These are phyloP conservation scores for Malus hybrid DNA, from an alignment of 331 rosid species.

Conservation along the genomic window DNA sequence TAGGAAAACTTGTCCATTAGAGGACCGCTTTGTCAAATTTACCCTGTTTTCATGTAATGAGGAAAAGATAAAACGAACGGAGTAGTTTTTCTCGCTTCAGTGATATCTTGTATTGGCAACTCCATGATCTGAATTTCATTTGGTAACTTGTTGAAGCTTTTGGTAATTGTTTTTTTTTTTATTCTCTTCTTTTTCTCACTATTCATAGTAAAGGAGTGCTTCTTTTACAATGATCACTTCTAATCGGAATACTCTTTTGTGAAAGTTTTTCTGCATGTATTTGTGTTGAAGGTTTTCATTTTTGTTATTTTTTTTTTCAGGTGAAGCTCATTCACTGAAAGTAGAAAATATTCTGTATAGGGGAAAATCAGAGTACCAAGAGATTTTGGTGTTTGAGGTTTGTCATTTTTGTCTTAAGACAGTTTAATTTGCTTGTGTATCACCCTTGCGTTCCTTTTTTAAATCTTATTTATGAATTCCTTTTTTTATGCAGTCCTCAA, in stretches of 20 bases:
- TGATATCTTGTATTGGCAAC: neutral
- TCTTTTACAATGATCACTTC: neutral
- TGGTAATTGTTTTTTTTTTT: neutral
- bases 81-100: neutral
- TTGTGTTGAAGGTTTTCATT: constrained; percentile 4
- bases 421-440: constrained; percentile 9
- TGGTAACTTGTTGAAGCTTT: neutral
- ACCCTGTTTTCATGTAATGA: neutral
- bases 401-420: constrained; percentile 22
- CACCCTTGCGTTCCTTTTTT: neutral
- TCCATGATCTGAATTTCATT: neutral
- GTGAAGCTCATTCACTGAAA: constrained; percentile 86
- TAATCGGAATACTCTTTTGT: too few species aligned
- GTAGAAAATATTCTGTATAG: constrained; percentile 59
- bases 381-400: constrained; percentile 86
- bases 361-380: constrained; percentile 80
- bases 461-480: neutral
- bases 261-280: neutral
- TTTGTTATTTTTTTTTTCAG: constrained; percentile 26
- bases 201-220: neutral
- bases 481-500: constrained; percentile 47
- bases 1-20: neutral
- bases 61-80: neutral
- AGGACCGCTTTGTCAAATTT: neutral
- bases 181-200: neutral